Evolutionary conservation across 768 basidiomycete species (phyloP).

Genomic region (Galerina sulciceps): DNA sequence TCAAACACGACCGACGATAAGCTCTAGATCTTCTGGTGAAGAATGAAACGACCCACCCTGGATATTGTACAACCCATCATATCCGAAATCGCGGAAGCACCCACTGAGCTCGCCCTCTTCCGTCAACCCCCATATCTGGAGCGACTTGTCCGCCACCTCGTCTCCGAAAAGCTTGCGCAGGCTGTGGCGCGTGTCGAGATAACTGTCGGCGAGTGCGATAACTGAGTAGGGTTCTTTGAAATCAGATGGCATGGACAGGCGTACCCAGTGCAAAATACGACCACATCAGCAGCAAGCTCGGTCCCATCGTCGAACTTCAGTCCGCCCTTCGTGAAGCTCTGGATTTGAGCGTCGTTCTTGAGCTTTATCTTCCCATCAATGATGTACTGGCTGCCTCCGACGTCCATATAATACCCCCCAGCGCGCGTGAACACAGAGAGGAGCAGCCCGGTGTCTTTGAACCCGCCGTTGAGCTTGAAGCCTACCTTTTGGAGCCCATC

Average conservation of each 20-base stretch:
- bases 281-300: constrained; percentile 53
- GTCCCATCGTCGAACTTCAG: constrained; percentile 53
- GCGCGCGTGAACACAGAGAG: constrained; percentile 51
- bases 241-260: not conserved
- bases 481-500: constrained; percentile 62
- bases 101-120: constrained; percentile 67
- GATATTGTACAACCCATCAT: constrained; percentile 60
- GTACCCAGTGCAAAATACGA: constrained; percentile 66
- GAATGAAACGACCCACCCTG: constrained; percentile 44
- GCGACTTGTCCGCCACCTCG: constrained; percentile 46
- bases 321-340: constrained; percentile 44
- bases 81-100: constrained; percentile 53
- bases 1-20: not conserved
- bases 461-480: constrained; percentile 58
- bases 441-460: constrained; percentile 54
- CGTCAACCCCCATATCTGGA: constrained; percentile 68
- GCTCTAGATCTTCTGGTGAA: not conserved
- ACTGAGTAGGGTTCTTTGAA: not conserved
- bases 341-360: constrained; percentile 61
- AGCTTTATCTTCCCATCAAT: constrained; percentile 73
- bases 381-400: constrained; percentile 64
- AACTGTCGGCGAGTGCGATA: not conserved
- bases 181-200: constrained; percentile 41
- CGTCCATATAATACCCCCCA: constrained; percentile 75
- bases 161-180: constrained; percentile 50